Base-by-base conservation (phyloP, 2,329 filamentous ascomycete species). In the Ascochyta koolunga region DNA sequence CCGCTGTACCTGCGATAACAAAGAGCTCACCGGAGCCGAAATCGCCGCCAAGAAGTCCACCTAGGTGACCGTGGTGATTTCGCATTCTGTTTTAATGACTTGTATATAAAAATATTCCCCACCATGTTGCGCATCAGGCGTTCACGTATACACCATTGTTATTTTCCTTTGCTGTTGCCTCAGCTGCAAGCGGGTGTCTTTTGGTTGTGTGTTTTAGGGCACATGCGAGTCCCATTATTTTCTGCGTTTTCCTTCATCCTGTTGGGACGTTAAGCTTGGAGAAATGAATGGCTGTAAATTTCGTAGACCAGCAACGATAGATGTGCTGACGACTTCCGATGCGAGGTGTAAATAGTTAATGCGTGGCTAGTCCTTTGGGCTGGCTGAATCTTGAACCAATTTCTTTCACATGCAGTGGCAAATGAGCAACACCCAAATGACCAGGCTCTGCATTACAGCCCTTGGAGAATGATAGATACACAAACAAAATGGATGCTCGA, bases 81-180 rank as follows among this genome's bases (percentile, higher is more conserved):
- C 51, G 41, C 59, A 59, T 53, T 61, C 62, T 56, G 51, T 47
- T 54, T 65, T 54, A 39, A 68, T 60, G 63, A 65, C 55, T 48
- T 70, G 67, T 70, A 69, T 51, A 70, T 70, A 70, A 50, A 49
- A 47, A 50, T 56, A 64, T 56, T 64, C 50, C 58, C 59, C 54
- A 56, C 21, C 52, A 56, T 60, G 54, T 53, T 39, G 43, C 35
- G 50, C 38, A 58, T 53, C 47, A 38, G 54, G 54, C 46, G 64
- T 46, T 57, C 52, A 56, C 53, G 46, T 61, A 61, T 62, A 67
- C 60, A 41, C 48, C 59, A 63, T 66, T 54, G 42, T 50, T 52
- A 38, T 57, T 47, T 56, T 27, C 47, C 48, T 58, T 50, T 42
- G 36, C 37, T 24, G 31, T 54, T 48, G 47, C 53, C 37, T 19